A percentile compares a stretch with the other conserved stretches of the same genome.
These are phyloP conservation scores for Rhinocladiella similis DNA, from an alignment of 2,329 filamentous ascomycete species.

Conservation along the genomic window DNA sequence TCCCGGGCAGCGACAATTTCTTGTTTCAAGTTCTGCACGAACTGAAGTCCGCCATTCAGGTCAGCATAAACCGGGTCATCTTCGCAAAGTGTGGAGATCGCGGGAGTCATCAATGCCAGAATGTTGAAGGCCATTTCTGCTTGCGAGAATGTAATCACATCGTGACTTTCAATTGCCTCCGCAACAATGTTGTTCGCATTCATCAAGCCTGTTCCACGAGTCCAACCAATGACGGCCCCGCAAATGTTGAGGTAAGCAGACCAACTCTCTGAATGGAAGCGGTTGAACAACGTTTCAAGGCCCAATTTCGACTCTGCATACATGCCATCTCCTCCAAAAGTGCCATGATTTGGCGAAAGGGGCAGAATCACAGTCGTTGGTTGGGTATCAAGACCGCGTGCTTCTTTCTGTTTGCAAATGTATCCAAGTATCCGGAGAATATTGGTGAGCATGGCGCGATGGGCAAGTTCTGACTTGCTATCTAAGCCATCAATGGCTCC, in stretches of 20 bases:
- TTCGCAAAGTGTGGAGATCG: constrained; percentile 35
- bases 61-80: constrained; percentile 40
- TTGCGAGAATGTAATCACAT: constrained; percentile 42
- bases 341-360: constrained; percentile 47
- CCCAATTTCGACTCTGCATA: constrained; percentile 49
- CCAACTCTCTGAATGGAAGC: constrained; percentile 41
- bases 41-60: constrained; percentile 39
- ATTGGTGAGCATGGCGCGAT: constrained; percentile 44
- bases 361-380: constrained; percentile 45
- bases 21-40: constrained; percentile 32
- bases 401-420: constrained; percentile 35
- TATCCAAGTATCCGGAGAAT: constrained; percentile 40
- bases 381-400: constrained; percentile 31
- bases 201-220: constrained; percentile 47
- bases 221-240: constrained; percentile 49
- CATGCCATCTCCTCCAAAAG: constrained; percentile 45
- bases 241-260: constrained; percentile 40
- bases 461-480: constrained; percentile 39
- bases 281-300: constrained; percentile 38
- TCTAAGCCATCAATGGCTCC: constrained; percentile 39
- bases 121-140: constrained; percentile 46
- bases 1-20: not conserved
- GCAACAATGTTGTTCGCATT: constrained; percentile 43
- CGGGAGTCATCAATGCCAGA: constrained; percentile 36
- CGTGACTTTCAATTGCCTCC: constrained; percentile 38